These are phyloP conservation scores for Fusarium hainanense DNA, from an alignment of 2,329 filamentous ascomycete species.

Conservation along the genomic window DNA sequence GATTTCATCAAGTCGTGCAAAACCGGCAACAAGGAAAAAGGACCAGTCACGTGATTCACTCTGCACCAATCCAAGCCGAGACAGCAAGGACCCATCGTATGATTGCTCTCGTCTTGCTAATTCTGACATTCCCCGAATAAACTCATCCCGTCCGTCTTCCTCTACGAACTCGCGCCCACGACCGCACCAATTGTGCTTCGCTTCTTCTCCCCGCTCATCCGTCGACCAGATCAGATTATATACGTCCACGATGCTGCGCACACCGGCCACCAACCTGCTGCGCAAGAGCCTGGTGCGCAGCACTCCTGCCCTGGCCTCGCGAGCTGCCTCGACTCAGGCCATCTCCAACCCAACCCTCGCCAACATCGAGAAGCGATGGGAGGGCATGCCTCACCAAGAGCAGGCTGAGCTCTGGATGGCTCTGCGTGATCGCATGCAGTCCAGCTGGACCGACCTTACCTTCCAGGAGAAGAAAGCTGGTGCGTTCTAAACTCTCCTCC, in stretches of 20 bases:
- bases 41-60: neutral
- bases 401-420: conserved; percentile 99
- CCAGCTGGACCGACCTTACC: conserved; percentile 94
- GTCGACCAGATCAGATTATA: conserved; percentile 23
- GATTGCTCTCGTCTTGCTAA: conserved; percentile 43
- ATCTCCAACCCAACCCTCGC: conserved; percentile 98
- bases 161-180: conserved; percentile 42
- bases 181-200: conserved; percentile 52
- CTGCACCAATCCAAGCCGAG: conserved; percentile 29
- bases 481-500: conserved; percentile 65
- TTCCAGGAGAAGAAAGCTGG: conserved; percentile 99
- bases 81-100: conserved; percentile 44
- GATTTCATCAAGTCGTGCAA: conserved; percentile 34
- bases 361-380: conserved; percentile 99
- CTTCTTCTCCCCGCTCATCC: conserved; percentile 15
- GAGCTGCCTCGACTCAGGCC: conserved; percentile 80
- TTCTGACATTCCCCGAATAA: conserved; percentile 42
- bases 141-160: conserved; percentile 39
- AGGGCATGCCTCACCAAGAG: conserved; percentile 96
- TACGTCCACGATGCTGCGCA: conserved; percentile 64
- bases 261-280: conserved; percentile 63
- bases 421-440: conserved; percentile 98
- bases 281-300: conserved; percentile 61
- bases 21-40: conserved; percentile 32
- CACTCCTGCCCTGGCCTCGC: conserved; percentile 60